A percentile compares a stretch with the other conserved stretches of the same genome.
These are phyloP conservation scores for Mycena olivaceomarginata DNA, from an alignment of 768 basidiomycete species.

Conservation along the genomic window DNA sequence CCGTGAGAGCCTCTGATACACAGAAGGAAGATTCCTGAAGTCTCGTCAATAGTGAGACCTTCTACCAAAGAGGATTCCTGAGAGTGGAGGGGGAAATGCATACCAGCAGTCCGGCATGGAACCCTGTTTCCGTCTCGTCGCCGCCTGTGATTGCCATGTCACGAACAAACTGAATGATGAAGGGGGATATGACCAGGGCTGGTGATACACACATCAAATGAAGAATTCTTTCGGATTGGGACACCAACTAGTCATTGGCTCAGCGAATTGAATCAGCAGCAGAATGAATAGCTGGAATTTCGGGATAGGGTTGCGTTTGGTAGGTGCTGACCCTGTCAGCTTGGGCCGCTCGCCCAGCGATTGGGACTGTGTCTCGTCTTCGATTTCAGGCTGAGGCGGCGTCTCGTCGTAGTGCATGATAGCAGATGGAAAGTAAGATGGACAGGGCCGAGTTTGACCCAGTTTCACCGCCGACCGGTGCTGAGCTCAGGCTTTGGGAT, in stretches of 20 bases:
- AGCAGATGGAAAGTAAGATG: not conserved
- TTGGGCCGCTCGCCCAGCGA: not conserved
- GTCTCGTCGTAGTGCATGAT: not conserved
- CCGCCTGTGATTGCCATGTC: conserved; percentile 47
- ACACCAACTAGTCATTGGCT: not conserved
- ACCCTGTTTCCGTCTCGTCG: conserved; percentile 47
- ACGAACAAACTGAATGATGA: conserved; percentile 49
- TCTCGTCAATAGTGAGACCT: not conserved
- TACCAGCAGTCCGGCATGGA: conserved; percentile 51
- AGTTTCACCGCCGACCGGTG: conserved; percentile 1
- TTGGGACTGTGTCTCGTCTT: not conserved
- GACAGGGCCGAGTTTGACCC: not conserved
- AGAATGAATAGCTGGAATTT: conserved; percentile 26
- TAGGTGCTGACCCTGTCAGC: not conserved
- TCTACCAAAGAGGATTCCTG: conserved; percentile 48
- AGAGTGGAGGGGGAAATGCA: not conserved
- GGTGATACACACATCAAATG: not conserved
- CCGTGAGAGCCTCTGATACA: conserved; percentile 43
- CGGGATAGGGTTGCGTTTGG: conserved; percentile 5
- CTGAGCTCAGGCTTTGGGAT: not conserved
- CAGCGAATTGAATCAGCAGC: not conserved
- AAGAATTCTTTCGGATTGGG: not conserved
- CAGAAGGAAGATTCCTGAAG: conserved; percentile 51
- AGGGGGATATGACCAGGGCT: conserved; percentile 46
- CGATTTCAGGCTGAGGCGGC: not conserved